Base-by-base conservation (phyloP, 2,329 filamentous ascomycete genomes). In the Colletotrichum melonis region DNA sequence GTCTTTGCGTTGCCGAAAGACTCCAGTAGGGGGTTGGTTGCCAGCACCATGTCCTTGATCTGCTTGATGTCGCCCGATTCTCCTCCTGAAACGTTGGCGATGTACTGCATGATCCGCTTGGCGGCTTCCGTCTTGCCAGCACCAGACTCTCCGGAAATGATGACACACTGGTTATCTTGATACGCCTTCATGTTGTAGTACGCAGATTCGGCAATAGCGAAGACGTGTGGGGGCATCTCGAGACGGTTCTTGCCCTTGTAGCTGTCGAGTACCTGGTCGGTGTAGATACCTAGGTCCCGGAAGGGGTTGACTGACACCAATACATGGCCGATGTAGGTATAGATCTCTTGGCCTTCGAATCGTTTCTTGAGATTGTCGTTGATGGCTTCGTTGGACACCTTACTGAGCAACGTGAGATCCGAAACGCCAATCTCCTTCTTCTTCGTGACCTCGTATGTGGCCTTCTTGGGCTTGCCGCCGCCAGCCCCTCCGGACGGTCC, bases 151-250 rank as follows among this genome's bases (percentile, higher is more conserved):
- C 97, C 97, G 5, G 97, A 98, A 78, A 99, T 99, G 84, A 99
- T 99, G 77, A 99, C 96, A 86, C 97, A 98, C 84, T 99, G 97
- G 86, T 98, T 98, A 78, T 98, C 97, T 80, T 95, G 95, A 88
- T 99, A 99, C 59, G 95, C 96, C 84, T 98, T 98, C 97, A 99
- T 98, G 87, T 99, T 98, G 87, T 98, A 98, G 87, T 99, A 99
- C 68, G 95, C 85, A 8, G 96, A 93, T 85, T 99, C 97, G 81
- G 97, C 97, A 80, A 99, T 97, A 74, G 95, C 96, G 82, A 98
- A 99, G 78, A 99, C 97, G 84, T 99, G 97, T 9, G 97, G 97
- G 32, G 95, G 94, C 86, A 95, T 92, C 86, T 99, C 97, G 76
- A 99, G 90, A 76, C 97, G 92, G 86, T 99, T 99, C 89, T 98